Conservation (phyloP, 73 alveolate genomes). For the Paramecium biaurelia region DNA sequence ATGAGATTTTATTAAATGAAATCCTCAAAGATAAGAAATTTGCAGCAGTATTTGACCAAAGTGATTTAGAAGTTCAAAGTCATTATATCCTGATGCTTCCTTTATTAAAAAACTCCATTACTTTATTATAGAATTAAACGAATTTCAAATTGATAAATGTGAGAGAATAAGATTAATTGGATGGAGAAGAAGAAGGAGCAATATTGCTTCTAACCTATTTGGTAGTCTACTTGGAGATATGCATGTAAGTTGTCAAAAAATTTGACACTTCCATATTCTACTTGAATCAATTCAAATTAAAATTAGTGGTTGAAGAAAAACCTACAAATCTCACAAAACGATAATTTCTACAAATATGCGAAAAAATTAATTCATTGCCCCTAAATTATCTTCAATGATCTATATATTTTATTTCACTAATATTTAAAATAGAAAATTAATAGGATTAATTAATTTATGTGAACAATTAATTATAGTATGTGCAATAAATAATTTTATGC, state of each 20-base stretch:
- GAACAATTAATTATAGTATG: not conserved
- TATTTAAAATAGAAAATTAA: not conserved
- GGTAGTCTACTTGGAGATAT: not conserved
- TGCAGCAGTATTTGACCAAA: conserved; percentile 54
- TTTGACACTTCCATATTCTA: not conserved
- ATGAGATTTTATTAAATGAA: not conserved
- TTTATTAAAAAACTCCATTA: not conserved
- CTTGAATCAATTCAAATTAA: not conserved
- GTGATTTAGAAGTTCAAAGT: not conserved
- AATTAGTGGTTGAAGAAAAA: not conserved
- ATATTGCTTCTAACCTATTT: not conserved
- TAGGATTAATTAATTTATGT: not conserved
- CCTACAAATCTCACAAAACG: not conserved
- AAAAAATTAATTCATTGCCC: not conserved
- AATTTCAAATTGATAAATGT: not conserved
- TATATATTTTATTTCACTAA: not conserved
- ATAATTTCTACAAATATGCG: not conserved
- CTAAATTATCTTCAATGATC: not conserved
- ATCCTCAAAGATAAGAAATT: conserved; percentile 32
- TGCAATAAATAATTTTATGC: not conserved
- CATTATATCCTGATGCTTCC: not conserved
- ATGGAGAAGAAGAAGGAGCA: not conserved
- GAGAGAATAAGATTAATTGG: not conserved
- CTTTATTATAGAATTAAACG: not conserved
- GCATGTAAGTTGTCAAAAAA: not conserved